Conservation (phyloP, 352 stramenopile genomes). For the Phytophthora megakarya region DNA sequence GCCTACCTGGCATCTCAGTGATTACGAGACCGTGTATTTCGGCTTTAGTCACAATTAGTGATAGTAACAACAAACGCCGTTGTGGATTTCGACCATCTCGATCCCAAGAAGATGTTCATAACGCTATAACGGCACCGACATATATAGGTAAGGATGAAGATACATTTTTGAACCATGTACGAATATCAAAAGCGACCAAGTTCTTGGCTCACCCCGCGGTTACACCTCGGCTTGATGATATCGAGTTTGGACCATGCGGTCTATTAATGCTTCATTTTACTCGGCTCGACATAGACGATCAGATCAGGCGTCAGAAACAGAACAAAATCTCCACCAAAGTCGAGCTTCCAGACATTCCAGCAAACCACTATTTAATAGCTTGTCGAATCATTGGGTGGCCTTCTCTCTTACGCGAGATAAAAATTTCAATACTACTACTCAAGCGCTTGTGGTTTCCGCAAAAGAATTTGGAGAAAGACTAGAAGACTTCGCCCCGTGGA, state of each 20-base stretch:
- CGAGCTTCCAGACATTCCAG: background rate
- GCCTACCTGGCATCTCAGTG: background rate
- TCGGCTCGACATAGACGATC: background rate
- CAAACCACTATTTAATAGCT: background rate
- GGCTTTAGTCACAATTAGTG: background rate
- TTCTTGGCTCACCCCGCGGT: constrained; percentile 4
- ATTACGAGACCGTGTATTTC: background rate
- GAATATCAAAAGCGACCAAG: background rate
- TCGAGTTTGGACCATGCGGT: constrained; percentile 1
- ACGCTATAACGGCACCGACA: background rate
- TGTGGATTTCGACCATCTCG: background rate
- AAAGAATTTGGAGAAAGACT: constrained; percentile 1
- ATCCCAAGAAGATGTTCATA: background rate
- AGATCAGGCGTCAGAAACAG: background rate
- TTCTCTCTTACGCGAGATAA: background rate
- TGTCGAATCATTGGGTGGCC: background rate
- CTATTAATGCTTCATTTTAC: constrained; percentile 4
- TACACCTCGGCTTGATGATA: background rate
- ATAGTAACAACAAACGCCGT: background rate
- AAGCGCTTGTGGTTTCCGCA: background rate
- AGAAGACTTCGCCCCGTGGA: background rate
- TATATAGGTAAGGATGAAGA: constrained; percentile 6
- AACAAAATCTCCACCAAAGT: background rate
- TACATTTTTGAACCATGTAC: constrained; percentile 10
- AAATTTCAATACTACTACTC: background rate